Evolutionary conservation across 345 rosid species (phyloP), one percentile per base, ranked within the genome.

Genomic region (Eucalyptus urophylla): DNA sequence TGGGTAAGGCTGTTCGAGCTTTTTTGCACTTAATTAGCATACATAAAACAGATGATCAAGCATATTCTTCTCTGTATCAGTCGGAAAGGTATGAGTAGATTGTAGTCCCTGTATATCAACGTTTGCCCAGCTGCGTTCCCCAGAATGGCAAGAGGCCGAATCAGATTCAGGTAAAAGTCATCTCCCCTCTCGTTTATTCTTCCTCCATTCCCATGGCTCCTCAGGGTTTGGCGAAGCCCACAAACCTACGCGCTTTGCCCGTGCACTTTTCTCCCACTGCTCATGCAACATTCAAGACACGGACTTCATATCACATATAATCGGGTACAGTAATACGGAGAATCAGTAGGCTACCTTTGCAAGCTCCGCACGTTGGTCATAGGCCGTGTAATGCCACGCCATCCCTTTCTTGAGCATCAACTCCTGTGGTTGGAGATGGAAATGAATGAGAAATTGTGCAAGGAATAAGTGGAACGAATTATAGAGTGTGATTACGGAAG

Each of bases 121-220:
- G 22, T 47, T 40, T 40, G 29, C 29, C 85, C 47, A 40, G 85
- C 85, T 86, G 25, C 21, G 13, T 62, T 56, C 80, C 47, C 22
- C 14, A 2, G 45, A 25, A 5, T 76, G 85, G 25, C 29, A 37
- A 76, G 27, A 76, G 45, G 83, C 43, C 21, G 47, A 37, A 76
- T 76, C 83, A 11, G 85, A 40, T 76, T 11, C 43, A 72, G 47
- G 29, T 40, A 76, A 40, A 43, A 44, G 4, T 54, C 67, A 87
- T 87, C 86, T 54, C 31, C 76, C 80, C 54, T 47, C 54, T 12
- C 97, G 96, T 89, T 90, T 97, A 86, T 94, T 89, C 89, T 92
- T 95, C 86, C 85, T 94, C 95, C 98, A 96, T 44, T 96, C 96
- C 98, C 99, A 97, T 86, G 99, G 99, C 90, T 94, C 92, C 88